A percentile compares a stretch with the other conserved stretches of the same genome.
phyloP scores from a whole-genome alignment of 2,329 filamentous ascomycete species.

The Calonectria honghensis region DNA sequence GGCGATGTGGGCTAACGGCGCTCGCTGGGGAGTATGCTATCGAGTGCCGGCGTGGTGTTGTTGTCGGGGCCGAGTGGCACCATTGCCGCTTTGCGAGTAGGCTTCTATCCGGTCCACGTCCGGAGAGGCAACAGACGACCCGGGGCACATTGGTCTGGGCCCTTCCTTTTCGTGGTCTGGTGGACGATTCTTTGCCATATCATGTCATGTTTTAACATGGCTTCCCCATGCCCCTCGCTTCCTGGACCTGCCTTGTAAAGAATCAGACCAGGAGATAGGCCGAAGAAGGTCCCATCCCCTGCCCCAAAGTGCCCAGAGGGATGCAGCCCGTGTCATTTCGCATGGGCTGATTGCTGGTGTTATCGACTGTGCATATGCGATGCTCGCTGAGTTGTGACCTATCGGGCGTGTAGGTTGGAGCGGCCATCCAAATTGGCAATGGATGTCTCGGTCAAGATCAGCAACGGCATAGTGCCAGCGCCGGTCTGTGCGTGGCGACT shows the following conservation, averaged over 20 bases:
- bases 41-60: slow-evolving; percentile 52
- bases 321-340: slow-evolving; percentile 28
- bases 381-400: neutral
- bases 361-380: slow-evolving; percentile 11
- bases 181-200: slow-evolving; percentile 2
- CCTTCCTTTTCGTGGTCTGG: slow-evolving; percentile 21
- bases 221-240: neutral
- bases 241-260: slow-evolving; percentile 35
- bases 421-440: slow-evolving; percentile 8
- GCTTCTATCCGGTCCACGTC: neutral
- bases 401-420: slow-evolving; percentile 16
- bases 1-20: slow-evolving; percentile 32
- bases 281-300: slow-evolving; percentile 14
- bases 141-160: neutral
- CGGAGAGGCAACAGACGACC: slow-evolving; percentile 6
- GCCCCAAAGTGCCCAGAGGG: neutral
- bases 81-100: slow-evolving; percentile 39
- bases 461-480: slow-evolving; percentile 15
- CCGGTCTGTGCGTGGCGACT: slow-evolving; percentile 32
- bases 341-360: slow-evolving; percentile 31
- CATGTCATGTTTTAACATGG: slow-evolving; percentile 21
- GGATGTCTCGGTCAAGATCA: slow-evolving; percentile 31
- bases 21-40: slow-evolving; percentile 1
- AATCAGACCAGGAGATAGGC: slow-evolving; percentile 34
- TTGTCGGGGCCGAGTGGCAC: slow-evolving; percentile 49